These are phyloP conservation scores for Spergularia marina DNA, from an alignment of 148 eudicot genomes.

Conservation along the genomic window DNA sequence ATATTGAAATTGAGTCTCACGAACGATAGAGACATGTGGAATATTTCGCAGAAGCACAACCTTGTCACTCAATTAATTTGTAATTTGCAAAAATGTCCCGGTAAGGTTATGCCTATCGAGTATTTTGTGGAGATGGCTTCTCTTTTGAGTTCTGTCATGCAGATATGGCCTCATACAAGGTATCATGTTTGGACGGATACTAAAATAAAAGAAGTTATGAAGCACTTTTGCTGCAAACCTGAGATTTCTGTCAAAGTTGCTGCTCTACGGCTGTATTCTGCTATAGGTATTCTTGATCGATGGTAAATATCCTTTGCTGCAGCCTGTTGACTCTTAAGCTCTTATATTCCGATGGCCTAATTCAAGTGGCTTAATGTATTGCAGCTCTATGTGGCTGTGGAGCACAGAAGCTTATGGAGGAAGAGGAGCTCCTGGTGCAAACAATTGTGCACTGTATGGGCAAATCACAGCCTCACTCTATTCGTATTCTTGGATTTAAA, in stretches of 20 bases:
- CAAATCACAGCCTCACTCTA: conserved; percentile 36
- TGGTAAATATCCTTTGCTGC: conserved; percentile 26
- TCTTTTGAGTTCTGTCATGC: conserved; percentile 70
- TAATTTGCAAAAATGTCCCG: conserved; percentile 38
- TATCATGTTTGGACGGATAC: conserved; percentile 60
- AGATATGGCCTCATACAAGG: conserved; percentile 78
- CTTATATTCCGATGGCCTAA: conserved; percentile 17
- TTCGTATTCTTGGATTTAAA: conserved; percentile 59
- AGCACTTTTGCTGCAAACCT: conserved; percentile 34
- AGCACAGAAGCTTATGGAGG: conserved; percentile 64
- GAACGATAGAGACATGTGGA: conserved; percentile 55
- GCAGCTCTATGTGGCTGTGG: conserved; percentile 81
- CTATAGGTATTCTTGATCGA: conserved; percentile 62
- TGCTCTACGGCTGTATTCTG: conserved; percentile 60
- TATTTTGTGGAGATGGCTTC: conserved; percentile 52
- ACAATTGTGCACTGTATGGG: conserved; percentile 54
- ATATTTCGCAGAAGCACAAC: conserved; percentile 46
- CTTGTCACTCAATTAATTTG: conserved; percentile 47
- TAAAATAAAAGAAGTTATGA: conserved; percentile 48
- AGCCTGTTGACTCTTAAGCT: conserved; percentile 13
- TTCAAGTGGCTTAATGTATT: conserved; percentile 15
- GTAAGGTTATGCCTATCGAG: conserved; percentile 39
- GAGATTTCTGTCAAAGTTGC: conserved; percentile 46
- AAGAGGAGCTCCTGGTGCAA: conserved; percentile 35
- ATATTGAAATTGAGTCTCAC: conserved; percentile 52